Conservation (phyloP, 2,329 filamentous ascomycete species). For the Curvularia hawaiiensis region DNA sequence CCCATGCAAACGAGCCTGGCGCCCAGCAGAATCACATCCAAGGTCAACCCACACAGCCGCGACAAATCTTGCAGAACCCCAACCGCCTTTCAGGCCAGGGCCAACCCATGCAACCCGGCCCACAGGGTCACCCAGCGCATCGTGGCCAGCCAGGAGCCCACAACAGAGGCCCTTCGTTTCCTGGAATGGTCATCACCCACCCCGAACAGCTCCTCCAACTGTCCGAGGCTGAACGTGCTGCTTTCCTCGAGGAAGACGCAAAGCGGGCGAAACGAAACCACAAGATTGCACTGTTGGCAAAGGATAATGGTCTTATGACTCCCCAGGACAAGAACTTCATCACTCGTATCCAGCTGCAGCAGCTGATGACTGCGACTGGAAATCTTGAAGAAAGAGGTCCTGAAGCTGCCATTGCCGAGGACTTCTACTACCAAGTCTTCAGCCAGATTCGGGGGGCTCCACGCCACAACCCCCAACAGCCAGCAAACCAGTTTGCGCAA, state of each 20-base stretch:
- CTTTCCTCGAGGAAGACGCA: slow-evolving; percentile 87
- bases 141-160: slow-evolving; percentile 44
- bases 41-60: slow-evolving; percentile 56
- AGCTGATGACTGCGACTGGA: slow-evolving; percentile 89
- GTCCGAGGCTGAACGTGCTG: slow-evolving; percentile 81
- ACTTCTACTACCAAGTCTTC: slow-evolving; percentile 99
- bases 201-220: slow-evolving; percentile 77
- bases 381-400: slow-evolving; percentile 79
- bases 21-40: slow-evolving; percentile 47
- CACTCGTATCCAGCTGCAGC: slow-evolving; percentile 94
- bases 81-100: slow-evolving; percentile 62
- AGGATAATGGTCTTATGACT: slow-evolving; percentile 97
- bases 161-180: slow-evolving; percentile 56
- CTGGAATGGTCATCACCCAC: slow-evolving; percentile 63
- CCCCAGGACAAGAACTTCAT: slow-evolving; percentile 99
- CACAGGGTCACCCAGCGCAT: slow-evolving; percentile 33
- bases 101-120: slow-evolving; percentile 44
- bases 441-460: slow-evolving; percentile 90
- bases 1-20: slow-evolving; percentile 26
- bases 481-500: slow-evolving; percentile 94
- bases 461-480: slow-evolving; percentile 89
- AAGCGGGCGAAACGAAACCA: slow-evolving; percentile 96
- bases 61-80: slow-evolving; percentile 81
- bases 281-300: slow-evolving; percentile 92
- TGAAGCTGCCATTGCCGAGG: slow-evolving; percentile 83